Evolutionary conservation across 2,329 filamentous ascomycete species (phyloP), one percentile per base, ranked within the genome.

Genomic region (Claviceps arundinis): DNA sequence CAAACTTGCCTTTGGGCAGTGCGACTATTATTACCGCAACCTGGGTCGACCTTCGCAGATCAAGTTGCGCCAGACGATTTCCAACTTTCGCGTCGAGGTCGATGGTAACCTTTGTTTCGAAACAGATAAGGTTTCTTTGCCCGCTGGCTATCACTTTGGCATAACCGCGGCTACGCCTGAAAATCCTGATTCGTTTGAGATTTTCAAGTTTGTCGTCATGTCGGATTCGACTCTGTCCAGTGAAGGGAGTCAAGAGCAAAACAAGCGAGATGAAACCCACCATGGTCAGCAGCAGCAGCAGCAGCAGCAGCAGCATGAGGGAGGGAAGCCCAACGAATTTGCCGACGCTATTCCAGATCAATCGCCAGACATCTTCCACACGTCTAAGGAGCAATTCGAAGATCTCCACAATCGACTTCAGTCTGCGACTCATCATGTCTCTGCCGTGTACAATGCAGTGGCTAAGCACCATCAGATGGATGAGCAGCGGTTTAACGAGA

Each of bases 161-260:
- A 72, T 98, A 59, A 89, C 86, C 13, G 93, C 91, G 43, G 87
- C 88, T 16, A 91, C 88, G 3, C 87, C 88, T 34, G 91, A 97
- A 59, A 90, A 82, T 61, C 89, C 93, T 0, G 93, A 98, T 70
- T 95, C 89, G 5, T 95, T 96, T 62, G 93, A 98, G 69, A 68
- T 95, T 58, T 93, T 90, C 74, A 94, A 91, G 65, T 78, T 97
- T 64, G 76, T 86, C 38, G 80, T 93, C 50, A 80, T 83, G 62
- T 82, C 78, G 11, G 77, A 81, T 61, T 70, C 60, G 54, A 62
- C 56, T 37, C 50, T 56, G 54, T 57, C 50, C n/a, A 53, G 52
- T 50, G 57, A 55, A 48, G 51, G 38, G 30, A 52, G 53, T n/a
- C 46, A 37, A 30, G 48, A 52, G 42, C 42, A 56, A 50, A 34